Conservation (phyloP, 805 yeast species). For the Debaryomyces castellii region DNA sequence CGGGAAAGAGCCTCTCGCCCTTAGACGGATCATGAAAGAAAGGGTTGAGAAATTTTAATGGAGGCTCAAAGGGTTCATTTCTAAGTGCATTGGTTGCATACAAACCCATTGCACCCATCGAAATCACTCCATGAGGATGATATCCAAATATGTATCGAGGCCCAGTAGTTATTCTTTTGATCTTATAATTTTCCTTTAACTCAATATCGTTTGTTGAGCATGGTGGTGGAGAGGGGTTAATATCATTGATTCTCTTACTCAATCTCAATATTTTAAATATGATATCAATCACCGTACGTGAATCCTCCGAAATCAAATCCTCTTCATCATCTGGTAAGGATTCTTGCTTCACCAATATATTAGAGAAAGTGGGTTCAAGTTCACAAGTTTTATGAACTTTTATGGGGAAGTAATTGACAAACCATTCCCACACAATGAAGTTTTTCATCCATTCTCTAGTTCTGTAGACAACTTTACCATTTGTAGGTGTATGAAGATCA, state of each 20-base stretch:
- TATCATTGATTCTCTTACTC: slow-evolving; percentile 35
- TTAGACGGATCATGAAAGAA: slow-evolving; percentile 65
- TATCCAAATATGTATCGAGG: slow-evolving; percentile 86
- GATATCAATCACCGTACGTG: slow-evolving; percentile 35
- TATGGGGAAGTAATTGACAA: slow-evolving; percentile 80
- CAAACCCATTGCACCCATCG: slow-evolving; percentile 86
- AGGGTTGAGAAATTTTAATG: slow-evolving; percentile 28
- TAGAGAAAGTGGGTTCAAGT: slow-evolving; percentile 69
- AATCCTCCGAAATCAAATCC: slow-evolving; percentile 38
- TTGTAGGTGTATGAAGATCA: slow-evolving; percentile 68
- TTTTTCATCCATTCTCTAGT: slow-evolving; percentile 58
- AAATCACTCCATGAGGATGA: slow-evolving; percentile 96
- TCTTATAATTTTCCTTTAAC: slow-evolving; percentile 9
- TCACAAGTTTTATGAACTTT: slow-evolving; percentile 64
- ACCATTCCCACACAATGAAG: slow-evolving; percentile 63
- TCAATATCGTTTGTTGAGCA: slow-evolving; percentile 8
- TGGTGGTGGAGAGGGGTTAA: slow-evolving; percentile 12
- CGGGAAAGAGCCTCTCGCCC: slow-evolving; percentile 72
- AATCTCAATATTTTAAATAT: slow-evolving; percentile 37
- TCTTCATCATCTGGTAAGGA: slow-evolving; percentile 37
- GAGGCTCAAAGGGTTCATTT: slow-evolving; percentile 43
- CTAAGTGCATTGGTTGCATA: slow-evolving; percentile 58
- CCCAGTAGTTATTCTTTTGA: slow-evolving; percentile 46
- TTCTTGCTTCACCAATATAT: slow-evolving; percentile 22
- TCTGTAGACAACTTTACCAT: slow-evolving; percentile 66